Percentiles rank a stretch among this genome's conserved stretches.
Conservation (phyloP, 176 grass and related monocot genomes). For the Melocanna baccifera region DNA sequence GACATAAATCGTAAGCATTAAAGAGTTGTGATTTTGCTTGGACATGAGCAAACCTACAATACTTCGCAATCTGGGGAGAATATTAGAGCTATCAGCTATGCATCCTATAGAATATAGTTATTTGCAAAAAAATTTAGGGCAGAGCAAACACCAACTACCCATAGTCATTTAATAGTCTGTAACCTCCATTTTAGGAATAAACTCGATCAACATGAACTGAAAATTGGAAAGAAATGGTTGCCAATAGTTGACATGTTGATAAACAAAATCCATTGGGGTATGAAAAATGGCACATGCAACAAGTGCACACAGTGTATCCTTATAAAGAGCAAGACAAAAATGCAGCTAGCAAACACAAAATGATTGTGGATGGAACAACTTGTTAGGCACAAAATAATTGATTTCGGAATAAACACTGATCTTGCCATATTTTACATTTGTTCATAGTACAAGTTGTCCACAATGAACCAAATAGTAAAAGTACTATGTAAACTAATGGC, state of each 20-base stretch:
- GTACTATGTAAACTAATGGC: background rate
- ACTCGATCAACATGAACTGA: background rate
- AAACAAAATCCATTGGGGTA: background rate
- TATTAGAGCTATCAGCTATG: background rate
- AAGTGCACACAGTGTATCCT: background rate
- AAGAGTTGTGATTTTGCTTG: background rate
- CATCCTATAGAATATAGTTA: background rate
- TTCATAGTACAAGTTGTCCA: background rate
- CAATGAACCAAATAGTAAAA: slow-evolving; percentile 8
- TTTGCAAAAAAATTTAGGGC: background rate
- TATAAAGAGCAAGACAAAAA: background rate
- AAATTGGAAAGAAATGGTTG: background rate
- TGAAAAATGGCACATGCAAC: background rate
- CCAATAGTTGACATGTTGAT: slow-evolving; percentile 8
- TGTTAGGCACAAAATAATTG: background rate
- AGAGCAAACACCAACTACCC: background rate
- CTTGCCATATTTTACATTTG: slow-evolving; percentile 10
- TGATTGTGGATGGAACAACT: background rate
- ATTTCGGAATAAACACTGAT: background rate
- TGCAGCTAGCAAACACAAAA: background rate
- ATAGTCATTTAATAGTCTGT: background rate
- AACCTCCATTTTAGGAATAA: background rate
- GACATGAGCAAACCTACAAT: background rate
- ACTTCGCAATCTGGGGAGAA: background rate
- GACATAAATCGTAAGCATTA: background rate